Base-by-base conservation (phyloP, 2,329 filamentous ascomycete genomes). In the Penicillium paneum region DNA sequence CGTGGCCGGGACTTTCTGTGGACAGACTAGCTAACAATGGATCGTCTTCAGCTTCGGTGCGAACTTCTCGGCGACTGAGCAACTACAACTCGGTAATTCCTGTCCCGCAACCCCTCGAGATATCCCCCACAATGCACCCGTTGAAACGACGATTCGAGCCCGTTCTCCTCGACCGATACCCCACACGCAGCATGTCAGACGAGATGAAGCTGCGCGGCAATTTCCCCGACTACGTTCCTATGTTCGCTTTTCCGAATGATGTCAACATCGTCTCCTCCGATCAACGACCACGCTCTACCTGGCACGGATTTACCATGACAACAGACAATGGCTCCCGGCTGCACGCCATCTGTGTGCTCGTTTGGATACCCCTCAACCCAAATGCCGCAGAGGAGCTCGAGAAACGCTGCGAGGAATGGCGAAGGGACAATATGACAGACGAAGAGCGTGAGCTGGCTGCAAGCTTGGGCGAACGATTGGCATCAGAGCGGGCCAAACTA, bases 221-320 rank as follows among this genome's bases (percentile, higher is more conserved):
- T 54, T 97, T 99, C 68, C 94, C 94, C 0, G 94, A 99, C 70
- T 99, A 97, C 67, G 91, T 99, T 17, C 94, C 94, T 53, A 97
- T 99, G 94, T 99, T 99, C 74, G 92, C 94, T 50, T 99, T 97
- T 67, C 94, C 94, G 42, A 97, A 97, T 73, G 94, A 99, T 72
- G 94, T 99, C 64, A 91, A 91, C 60, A 94, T 99, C 49, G 90
- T 97, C 10, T 97, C 94, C 1, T 92, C 92, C 1, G 94, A 99
- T 67, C 91, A 96, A 70, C 83, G 92, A 58, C 94, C 94, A 1
- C 83, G 91, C 58, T 93, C 94, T n/a, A 97, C 92, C 24, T 99
- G 94, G 94, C 94, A 99, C 74, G 94, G 94, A 45, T 99, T 99
- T 69, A 92, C 91, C 58, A 97, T 99, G 94, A 99, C 94, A 2